phyloP scores from a whole-genome alignment of 2,329 filamentous ascomycete species.

The Byssoonygena ceratinophila region DNA sequence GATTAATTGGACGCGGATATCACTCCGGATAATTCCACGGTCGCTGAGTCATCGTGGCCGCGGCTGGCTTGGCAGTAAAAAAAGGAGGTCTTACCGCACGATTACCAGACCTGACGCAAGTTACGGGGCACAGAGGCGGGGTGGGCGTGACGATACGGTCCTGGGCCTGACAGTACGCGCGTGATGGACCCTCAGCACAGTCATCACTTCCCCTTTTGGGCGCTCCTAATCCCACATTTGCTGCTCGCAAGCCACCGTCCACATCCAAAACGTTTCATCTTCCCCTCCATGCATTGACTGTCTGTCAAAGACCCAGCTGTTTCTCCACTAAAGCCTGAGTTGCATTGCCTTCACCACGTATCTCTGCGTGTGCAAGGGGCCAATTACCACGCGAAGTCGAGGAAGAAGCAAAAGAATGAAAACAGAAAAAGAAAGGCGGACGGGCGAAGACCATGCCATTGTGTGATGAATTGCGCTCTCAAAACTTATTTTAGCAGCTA shows the following conservation, averaged over 20 bases:
- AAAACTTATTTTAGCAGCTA: neutral
- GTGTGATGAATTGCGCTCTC: neutral
- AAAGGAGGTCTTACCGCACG: neutral
- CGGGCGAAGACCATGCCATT: neutral
- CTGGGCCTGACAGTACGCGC: neutral
- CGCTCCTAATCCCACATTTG: neutral
- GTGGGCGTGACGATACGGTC: neutral
- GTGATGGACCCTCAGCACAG: neutral
- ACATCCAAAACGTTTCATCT: constrained; percentile 12
- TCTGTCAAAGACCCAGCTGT: no score
- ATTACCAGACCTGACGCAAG: neutral
- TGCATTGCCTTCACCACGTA: no score
- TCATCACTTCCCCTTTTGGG: neutral
- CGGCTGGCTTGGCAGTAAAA: neutral
- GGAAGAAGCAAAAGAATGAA: neutral
- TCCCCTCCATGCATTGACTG: neutral
- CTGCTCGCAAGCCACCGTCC: constrained; percentile 2
- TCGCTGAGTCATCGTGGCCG: neutral
- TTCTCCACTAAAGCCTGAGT: neutral
- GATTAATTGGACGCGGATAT: neutral
- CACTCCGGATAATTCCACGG: neutral
- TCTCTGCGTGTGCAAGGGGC: no score
- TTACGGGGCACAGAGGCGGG: neutral
- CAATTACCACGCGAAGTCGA: no score
- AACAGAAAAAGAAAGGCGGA: neutral